Evolutionary conservation across 768 basidiomycete genomes (phyloP), one percentile per base, ranked within the genome.

Genomic region (Lepiota venenata): DNA sequence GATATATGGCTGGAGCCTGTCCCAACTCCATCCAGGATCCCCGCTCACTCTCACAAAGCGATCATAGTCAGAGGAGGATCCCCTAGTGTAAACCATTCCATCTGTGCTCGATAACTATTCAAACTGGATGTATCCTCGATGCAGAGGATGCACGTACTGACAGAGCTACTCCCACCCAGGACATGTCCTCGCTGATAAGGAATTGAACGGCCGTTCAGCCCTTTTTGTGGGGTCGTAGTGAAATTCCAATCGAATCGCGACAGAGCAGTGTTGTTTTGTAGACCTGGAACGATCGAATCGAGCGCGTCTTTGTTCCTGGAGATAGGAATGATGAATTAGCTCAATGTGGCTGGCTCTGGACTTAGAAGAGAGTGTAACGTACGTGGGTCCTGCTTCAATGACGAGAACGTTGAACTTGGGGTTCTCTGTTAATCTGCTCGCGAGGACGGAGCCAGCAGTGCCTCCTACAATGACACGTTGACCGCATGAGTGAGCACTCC

Each of bases 1-100:
- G 38, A 69, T 56, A 49, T 69, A 69, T 10, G 65, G 62, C 27
- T 63, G 56, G 18, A 72, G 56, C 4, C 43, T 58, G 15, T 68
- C 56, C 71, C 71, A 72, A 11, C 64, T 63, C 71, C 70, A 72
- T 1, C 68, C 65, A 3, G 44, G 39, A 49, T 71, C 71, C 1
- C 64, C 61, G 9, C 64, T 63, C 2, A 66, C 54, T 14, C 44
- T 46, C 5, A 67, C 67, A 52, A 59, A 66, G 2, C 64, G 58
- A 50, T 70, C 58, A 32, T 57, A 70, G 48, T 70, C 69, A 3
- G 62, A 63, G 5, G 55, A 46, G 10, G 68, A 62, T 4, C 71
- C 71, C 7, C 68, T 63, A 16, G 65, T 66, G 48, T 68, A 72
- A 11, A 61, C 50, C 66, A 70, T 61, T 25, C 58, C 56, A 56